Percentiles rank a stretch among this genome's conserved stretches.
Evolutionary conservation across 2,329 filamentous ascomycete species (phyloP).

Genomic region (Colletotrichum orchidophilum): DNA sequence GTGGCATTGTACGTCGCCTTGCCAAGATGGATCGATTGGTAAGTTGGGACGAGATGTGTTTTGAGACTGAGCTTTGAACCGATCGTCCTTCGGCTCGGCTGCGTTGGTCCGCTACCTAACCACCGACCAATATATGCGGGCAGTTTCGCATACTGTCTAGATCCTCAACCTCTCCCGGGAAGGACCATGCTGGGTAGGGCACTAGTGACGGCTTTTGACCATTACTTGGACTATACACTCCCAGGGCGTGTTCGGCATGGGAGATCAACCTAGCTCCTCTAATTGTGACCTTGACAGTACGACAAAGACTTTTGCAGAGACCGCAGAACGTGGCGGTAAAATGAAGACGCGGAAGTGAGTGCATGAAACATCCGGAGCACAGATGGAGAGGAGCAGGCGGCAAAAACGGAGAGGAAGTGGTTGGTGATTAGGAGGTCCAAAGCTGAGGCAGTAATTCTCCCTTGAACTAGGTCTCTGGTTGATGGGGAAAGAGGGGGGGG

Average conservation of each 20-base stretch:
- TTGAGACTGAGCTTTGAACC: background rate
- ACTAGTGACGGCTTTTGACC: background rate
- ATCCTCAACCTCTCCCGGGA: background rate
- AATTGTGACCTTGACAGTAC: background rate
- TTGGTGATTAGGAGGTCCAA: background rate
- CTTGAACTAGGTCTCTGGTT: background rate
- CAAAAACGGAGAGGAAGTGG: background rate
- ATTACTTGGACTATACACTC: background rate
- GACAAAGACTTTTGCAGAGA: background rate
- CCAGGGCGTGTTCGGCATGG: background rate
- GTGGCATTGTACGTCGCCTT: background rate
- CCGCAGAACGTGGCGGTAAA: background rate
- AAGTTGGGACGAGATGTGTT: background rate
- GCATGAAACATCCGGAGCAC: background rate
- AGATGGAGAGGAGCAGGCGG: background rate
- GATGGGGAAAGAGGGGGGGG: background rate
- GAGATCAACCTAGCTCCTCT: background rate
- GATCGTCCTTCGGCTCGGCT: background rate
- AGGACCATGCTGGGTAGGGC: background rate
- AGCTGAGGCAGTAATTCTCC: background rate
- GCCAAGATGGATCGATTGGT: background rate
- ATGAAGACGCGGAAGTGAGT: background rate
- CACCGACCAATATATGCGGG: conserved; percentile 3
- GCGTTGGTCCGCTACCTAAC: background rate
- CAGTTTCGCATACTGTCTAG: background rate